Evolutionary conservation across 2,329 filamentous ascomycete genomes (phyloP), one percentile per base, ranked within the genome.

Genomic region (Pyrenophora seminiperda): DNA sequence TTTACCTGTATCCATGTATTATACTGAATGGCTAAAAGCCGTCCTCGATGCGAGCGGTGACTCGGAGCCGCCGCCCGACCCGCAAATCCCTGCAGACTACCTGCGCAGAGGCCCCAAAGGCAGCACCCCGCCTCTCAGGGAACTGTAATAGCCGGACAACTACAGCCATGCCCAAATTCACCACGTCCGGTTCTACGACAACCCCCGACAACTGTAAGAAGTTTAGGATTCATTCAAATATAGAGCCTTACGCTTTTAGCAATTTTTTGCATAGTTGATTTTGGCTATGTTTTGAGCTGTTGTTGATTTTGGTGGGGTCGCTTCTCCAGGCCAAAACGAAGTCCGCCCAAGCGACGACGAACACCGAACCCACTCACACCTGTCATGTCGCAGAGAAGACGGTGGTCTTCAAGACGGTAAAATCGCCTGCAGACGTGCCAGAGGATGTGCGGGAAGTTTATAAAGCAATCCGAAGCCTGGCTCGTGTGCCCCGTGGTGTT

Each of bases 371-470:
- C 29, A 52, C 41, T 22, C 15, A 36, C 18, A 42, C 46, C 40
- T 24, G 46, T 31, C 20, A 33, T 17, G 15, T 41, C 14, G 48
- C 48, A 19, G 30, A 41, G 27, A 52, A 52, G 36, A 18, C 18
- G 11, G 48, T 52, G 22, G 5, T 34, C 14, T 32, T 10, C 4
- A 46, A 41, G 27, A 40, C 32, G 17, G 41, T 18, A 13, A 44
- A 7, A 40, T 51, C 47, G 7, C 9, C n/a, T 19, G 15, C 34
- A 34, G 47, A 51, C n/a, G 47, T 51, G 15, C 47, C 47, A 41
- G 18, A 46, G 11, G 33, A 51, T 31, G 47, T 51, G 41, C 19
- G 34, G 18, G 14, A 17, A 51, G 14, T 51, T 3, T 51, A 47
- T 33, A 51, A 41, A n/a, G 7, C 6, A 11, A 20, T 51, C 7